These are phyloP conservation scores for Gentiana dahurica DNA, from an alignment of 257 asterid genomes.

Conservation along the genomic window DNA sequence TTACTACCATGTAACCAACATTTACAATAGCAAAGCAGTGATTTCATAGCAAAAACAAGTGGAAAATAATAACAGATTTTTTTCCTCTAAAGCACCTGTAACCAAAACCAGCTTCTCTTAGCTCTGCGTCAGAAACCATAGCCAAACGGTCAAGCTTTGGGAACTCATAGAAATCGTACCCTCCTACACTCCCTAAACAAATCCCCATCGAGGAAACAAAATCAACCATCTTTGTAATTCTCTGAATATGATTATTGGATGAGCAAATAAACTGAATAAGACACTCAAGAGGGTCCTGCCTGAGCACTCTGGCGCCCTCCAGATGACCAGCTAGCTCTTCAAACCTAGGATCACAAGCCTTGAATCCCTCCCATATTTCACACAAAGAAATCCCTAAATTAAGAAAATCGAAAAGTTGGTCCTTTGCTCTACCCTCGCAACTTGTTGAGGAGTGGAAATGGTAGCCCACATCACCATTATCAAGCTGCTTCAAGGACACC, in stretches of 20 bases:
- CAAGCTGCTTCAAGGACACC: conserved; percentile 68
- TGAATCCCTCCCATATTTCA: conserved; percentile 66
- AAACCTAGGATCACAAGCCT: conserved; percentile 65
- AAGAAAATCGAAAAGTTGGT: conserved; percentile 55
- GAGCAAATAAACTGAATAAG: conserved; percentile 90
- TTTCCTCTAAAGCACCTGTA: conserved; percentile 40
- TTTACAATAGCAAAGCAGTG: too few relatives aligned
- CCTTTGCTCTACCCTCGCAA: conserved; percentile 27
- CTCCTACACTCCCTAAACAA: conserved; percentile 66
- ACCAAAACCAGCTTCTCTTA: conserved; percentile 90
- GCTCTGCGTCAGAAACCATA: conserved; percentile 56
- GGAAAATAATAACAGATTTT: too few relatives aligned
- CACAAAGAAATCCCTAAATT: conserved; percentile 60
- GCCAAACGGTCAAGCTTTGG: conserved; percentile 58
- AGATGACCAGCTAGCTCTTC: conserved; percentile 53
- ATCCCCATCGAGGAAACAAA: conserved; percentile 63
- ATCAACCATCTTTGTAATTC: conserved; percentile 91
- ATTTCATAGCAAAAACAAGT: too few relatives aligned
- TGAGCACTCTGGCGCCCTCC: conserved; percentile 85
- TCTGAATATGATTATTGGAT: conserved; percentile 73
- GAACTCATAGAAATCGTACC: conserved; percentile 58
- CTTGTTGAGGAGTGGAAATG: conserved; percentile 33
- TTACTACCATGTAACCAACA: too few relatives aligned
- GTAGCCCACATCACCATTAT: conserved; percentile 44
- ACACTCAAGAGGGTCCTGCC: conserved; percentile 95